Base-by-base conservation (phyloP, 2,329 filamentous ascomycete genomes). In the Cadophora gregata region DNA sequence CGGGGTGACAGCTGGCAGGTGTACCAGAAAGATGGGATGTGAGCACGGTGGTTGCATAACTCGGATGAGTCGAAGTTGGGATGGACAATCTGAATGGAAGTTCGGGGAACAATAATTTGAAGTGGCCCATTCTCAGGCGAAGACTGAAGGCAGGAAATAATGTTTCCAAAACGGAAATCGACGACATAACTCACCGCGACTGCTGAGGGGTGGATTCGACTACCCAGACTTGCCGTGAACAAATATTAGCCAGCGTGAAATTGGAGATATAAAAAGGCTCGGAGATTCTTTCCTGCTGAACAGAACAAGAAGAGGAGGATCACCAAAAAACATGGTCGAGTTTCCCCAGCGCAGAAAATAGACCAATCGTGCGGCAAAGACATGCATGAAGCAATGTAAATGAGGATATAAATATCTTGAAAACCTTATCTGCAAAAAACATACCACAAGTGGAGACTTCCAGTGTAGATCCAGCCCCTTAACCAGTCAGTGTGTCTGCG, bases 331-430 rank as follows among this genome's bases (percentile, higher is more conserved):
- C 21, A 19, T 12, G 8, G 14, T 21, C 8, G 42, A 58, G 33
- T 1, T 1, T 3, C 14, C 25, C n/a, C 10, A 5, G n/a, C n/a
- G n/a, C n/a, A 14, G 9, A 7, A 24, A 9, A 14, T 16, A 42
- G 24, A 25, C 16, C 19, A 47, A 10, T 21, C 31, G 24, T 56
- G 33, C 33, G 21, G 31, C 21, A 38, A 19, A 14, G 3, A 25
- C 5, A 4, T n/a, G 55, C 55, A 38, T 38, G 21, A 58, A 58
- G 10, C 33, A 16, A 9, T 38, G 25, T 25, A 27, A 25, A 58
- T 58, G 55, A 42, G 55, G 55, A 58, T 58, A 38, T 42, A 58
- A 14, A 58, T 19, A 38, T 42, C 55, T 42, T 58, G 33, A n/a
- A 58, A 56, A 24, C 21, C 19, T 58, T 42, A 31, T 42, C 25